Conservation (phyloP, 805 yeast genomes). For the Lipomyces starkeyi region DNA sequence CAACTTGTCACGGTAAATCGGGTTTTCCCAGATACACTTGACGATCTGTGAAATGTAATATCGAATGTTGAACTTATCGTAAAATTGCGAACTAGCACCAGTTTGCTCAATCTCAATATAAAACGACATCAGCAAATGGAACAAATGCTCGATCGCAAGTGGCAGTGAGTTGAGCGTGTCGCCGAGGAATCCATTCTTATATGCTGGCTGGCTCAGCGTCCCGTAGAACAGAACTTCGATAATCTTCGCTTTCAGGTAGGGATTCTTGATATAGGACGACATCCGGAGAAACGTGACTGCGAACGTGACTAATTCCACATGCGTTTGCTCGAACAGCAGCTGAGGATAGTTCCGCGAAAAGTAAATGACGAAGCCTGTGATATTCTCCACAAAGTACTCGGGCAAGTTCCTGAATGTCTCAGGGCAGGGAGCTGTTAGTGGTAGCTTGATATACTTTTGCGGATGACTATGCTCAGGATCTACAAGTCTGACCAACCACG, state of each 20-base stretch:
- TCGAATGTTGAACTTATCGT: slow-evolving; percentile 92
- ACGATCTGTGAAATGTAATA: slow-evolving; percentile 83
- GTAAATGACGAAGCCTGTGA: slow-evolving; percentile 71
- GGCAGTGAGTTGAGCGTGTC: slow-evolving; percentile 67
- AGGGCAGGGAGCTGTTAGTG: slow-evolving; percentile 60
- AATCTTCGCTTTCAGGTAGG: slow-evolving; percentile 85
- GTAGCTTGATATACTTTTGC: slow-evolving; percentile 55
- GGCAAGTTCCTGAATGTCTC: slow-evolving; percentile 84
- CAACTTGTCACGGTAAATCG: slow-evolving; percentile 70
- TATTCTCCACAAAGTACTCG: slow-evolving; percentile 83
- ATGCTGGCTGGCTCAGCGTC: slow-evolving; percentile 54
- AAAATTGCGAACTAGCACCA: slow-evolving; percentile 92
- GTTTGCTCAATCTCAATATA: slow-evolving; percentile 96
- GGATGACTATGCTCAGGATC: slow-evolving; percentile 78
- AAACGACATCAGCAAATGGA: slow-evolving; percentile 84
- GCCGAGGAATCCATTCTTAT: slow-evolving; percentile 67
- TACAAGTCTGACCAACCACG: slow-evolving; percentile 70
- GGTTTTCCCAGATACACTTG: slow-evolving; percentile 81
- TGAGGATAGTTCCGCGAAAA: slow-evolving; percentile 58
- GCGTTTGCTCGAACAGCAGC: slow-evolving; percentile 56
- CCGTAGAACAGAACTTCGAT: slow-evolving; percentile 84
- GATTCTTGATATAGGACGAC: slow-evolving; percentile 71
- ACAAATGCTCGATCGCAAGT: slow-evolving; percentile 65
- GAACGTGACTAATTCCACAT: slow-evolving; percentile 64
- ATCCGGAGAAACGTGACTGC: slow-evolving; percentile 77